phyloP scores from a whole-genome alignment of 768 basidiomycete genomes.

The Jaapia argillacea region DNA sequence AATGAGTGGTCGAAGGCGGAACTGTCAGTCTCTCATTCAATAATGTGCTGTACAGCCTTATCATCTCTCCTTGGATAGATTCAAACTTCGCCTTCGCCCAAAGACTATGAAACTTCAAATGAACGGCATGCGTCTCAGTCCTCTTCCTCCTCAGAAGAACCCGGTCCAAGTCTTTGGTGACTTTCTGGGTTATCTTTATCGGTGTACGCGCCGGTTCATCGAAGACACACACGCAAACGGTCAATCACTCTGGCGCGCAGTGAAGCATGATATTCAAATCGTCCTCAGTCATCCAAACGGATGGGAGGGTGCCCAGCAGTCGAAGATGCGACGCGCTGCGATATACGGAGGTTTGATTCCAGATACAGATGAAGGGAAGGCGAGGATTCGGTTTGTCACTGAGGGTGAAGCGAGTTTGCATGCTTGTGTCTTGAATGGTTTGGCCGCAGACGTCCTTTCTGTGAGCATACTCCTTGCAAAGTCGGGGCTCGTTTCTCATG shows the following conservation, averaged over 20 bases:
- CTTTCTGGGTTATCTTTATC: conserved; percentile 65
- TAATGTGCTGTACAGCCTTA: not conserved
- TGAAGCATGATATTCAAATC: conserved; percentile 62
- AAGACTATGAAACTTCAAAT: conserved; percentile 72
- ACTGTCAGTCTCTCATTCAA: conserved; percentile 48
- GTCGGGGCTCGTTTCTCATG: not conserved
- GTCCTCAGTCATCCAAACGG: conserved; percentile 77
- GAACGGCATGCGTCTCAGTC: conserved; percentile 74
- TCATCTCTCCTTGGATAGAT: conserved; percentile 27
- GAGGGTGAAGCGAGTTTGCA: conserved; percentile 81
- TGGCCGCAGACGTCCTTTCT: conserved; percentile 69
- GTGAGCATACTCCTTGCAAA: conserved; percentile 22
- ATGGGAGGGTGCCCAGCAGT: conserved; percentile 74
- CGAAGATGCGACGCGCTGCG: conserved; percentile 68
- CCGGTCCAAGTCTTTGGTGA: conserved; percentile 74
- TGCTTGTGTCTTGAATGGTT: conserved; percentile 67
- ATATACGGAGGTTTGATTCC: conserved; percentile 65
- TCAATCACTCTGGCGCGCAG: conserved; percentile 52
- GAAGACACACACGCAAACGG: conserved; percentile 80
- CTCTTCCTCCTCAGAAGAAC: conserved; percentile 54
- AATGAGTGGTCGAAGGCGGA: conserved; percentile 71
- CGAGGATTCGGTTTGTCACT: conserved; percentile 71
- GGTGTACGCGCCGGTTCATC: conserved; percentile 68
- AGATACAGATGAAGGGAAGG: conserved; percentile 62
- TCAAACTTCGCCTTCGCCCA: conserved; percentile 73